Base-by-base conservation (phyloP, 345 rosid genomes). In the Noccaea caerulescens region DNA sequence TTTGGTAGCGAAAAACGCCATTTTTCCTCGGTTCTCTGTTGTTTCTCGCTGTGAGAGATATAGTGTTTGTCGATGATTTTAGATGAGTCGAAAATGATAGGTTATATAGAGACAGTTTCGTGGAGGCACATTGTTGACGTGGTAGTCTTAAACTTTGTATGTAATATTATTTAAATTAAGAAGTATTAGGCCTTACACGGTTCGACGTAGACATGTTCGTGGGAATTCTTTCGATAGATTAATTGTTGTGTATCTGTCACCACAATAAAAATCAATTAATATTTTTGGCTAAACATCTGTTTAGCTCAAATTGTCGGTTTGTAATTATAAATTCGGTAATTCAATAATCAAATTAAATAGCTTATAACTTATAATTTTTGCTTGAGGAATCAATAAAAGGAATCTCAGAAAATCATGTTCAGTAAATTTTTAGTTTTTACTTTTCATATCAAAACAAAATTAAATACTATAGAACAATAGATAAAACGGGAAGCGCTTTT, bases 101-200 rank as follows among this genome's bases (percentile, higher is more conserved):
- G 63, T 45, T 38, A 75, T 60, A 56, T 59, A 25, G 34, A 71
- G 63, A 81, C 75, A 68, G 16, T 45, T 60, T 66, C 79, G 76
- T 65, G 67, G 77, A 56, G 66, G 79, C 79, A 63, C 76, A 76
- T 63, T 32, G 10, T 64, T 71, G 73, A 60, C 79, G 79, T 75
- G 79, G 64, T 75, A 6, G 74, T 68, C 64, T 45, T 61, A 68
- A 75, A 37, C 73, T 59, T 75, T 68, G 16, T 53, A 53, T 68
- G 63, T 61, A 13, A 12, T 49, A 27, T 11, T 60, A 68, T 62
- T 68, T 75, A 49, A 52, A 68, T 13, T n/a, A n/a, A 33, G 36
- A 67, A 50, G 18, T 58, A 42, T 66, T 39, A 16, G 59, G 5
- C 52, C 54, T 58, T 66, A 58, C 62, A 58, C 68, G 68, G 32